Evolutionary conservation across 441 rosid genomes (phyloP).

Genomic region (Daphne laureola): DNA sequence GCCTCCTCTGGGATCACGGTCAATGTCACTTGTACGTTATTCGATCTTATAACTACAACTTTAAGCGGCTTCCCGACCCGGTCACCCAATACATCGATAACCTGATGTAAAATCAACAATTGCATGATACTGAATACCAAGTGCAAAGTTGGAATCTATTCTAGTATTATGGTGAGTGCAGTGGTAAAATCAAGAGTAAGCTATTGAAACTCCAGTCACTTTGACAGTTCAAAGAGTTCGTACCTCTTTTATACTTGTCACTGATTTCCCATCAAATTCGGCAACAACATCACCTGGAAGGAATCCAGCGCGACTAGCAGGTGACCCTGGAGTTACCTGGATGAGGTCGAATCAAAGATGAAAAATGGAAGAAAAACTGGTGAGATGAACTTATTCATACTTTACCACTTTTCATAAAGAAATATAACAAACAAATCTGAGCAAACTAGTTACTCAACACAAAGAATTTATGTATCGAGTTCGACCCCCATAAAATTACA

Average conservation of each 20-base stretch:
- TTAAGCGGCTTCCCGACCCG: conserved; percentile 46
- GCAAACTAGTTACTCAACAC: too few species aligned
- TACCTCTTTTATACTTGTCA: conserved; percentile 71
- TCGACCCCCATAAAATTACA: too few species aligned
- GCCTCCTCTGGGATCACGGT: conserved; percentile 75
- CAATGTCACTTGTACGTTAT: conserved; percentile 27
- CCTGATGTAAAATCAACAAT: conserved; percentile 26
- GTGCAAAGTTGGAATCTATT: too few species aligned
- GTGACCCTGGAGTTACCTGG: conserved; percentile 86
- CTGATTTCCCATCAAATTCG: conserved; percentile 64
- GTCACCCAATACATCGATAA: conserved; percentile 61
- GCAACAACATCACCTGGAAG: conserved; percentile 72
- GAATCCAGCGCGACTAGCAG: conserved; percentile 83
- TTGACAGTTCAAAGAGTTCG: neutral
- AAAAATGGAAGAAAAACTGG: neutral
- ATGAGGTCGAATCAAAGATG: conserved; percentile 4
- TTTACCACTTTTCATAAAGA: too few species aligned
- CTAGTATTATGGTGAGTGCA: neutral
- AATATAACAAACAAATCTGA: too few species aligned
- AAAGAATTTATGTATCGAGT: too few species aligned
- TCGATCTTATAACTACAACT: conserved; percentile 53
- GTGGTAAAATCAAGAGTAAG: neutral
- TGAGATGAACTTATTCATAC: too few species aligned
- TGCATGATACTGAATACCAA: too few species aligned
- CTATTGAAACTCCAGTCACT: neutral